Percentiles rank a stretch among this genome's conserved stretches.
Evolutionary conservation across 2,329 filamentous ascomycete genomes (phyloP).

Genomic region (Cryphonectria parasitica): DNA sequence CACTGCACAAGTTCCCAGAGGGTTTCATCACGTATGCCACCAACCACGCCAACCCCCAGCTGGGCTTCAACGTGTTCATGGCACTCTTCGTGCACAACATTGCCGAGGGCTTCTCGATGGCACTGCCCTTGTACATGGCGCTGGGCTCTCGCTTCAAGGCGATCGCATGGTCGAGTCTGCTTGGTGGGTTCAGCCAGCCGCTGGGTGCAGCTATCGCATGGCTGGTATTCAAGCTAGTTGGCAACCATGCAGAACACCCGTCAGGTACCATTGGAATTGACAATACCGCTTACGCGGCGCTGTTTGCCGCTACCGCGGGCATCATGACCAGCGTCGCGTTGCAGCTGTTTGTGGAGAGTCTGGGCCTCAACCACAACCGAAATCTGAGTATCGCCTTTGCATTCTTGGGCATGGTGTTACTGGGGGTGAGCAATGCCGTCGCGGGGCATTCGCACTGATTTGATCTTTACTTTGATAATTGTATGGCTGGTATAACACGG

Average conservation of each 20-base stretch:
- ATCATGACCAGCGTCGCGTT: conserved; percentile 95
- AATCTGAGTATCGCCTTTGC: conserved; percentile 79
- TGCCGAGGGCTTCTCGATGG: conserved; percentile 93
- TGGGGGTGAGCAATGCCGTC: conserved; percentile 78
- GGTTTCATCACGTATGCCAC: conserved; percentile 92
- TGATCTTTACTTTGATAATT: not conserved
- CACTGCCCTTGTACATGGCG: conserved; percentile 89
- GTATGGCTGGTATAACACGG: not conserved
- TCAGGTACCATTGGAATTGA: conserved; percentile 46
- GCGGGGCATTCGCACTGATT: conserved; percentile 23
- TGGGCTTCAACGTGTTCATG: conserved; percentile 92
- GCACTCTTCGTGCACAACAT: conserved; percentile 98
- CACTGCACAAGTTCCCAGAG: conserved; percentile 92
- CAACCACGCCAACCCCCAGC: conserved; percentile 88
- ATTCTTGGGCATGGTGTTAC: conserved; percentile 83
- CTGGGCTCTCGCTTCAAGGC: conserved; percentile 79
- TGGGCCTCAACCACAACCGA: conserved; percentile 80
- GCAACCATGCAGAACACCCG: conserved; percentile 40
- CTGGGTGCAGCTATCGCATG: conserved; percentile 83
- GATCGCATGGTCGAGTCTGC: conserved; percentile 79
- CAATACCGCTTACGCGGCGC: conserved; percentile 70
- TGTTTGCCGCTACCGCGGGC: conserved; percentile 88
- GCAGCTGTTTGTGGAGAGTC: conserved; percentile 83
- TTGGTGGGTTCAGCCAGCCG: conserved; percentile 88
- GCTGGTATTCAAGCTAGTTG: conserved; percentile 78